Conservation (phyloP, 164 flowering plant genomes). For the Berberis thunbergii region DNA sequence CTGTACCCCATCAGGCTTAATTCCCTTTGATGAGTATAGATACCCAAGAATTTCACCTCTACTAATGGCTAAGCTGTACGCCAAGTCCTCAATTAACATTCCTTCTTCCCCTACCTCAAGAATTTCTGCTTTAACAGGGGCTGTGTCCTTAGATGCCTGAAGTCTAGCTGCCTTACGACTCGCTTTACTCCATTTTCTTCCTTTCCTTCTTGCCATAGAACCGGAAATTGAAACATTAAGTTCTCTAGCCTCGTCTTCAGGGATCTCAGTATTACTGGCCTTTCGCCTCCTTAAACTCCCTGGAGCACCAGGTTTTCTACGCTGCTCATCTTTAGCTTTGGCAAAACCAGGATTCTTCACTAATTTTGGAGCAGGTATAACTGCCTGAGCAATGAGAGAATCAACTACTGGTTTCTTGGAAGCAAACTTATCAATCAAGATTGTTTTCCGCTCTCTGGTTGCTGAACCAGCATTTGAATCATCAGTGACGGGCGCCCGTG, state of each 20-base stretch:
- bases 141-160: conserved; percentile 75
- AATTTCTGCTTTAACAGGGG: conserved; percentile 84
- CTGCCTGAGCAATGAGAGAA: conserved; percentile 53
- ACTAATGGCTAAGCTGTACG: conserved; percentile 59
- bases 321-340: conserved; percentile 54
- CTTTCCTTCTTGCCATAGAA: conserved; percentile 44
- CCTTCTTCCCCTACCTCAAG: conserved; percentile 88
- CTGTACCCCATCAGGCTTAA: conserved; percentile 72
- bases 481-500: conserved; percentile 24
- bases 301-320: conserved; percentile 42
- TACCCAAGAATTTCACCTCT: conserved; percentile 82
- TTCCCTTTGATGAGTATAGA: conserved; percentile 58
- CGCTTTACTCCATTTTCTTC: conserved; percentile 88
- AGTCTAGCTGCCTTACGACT: conserved; percentile 80
- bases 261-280: conserved; percentile 27
- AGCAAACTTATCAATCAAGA: conserved; percentile 81
- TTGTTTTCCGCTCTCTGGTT: conserved; percentile 60
- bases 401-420: conserved; percentile 64
- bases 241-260: conserved; percentile 58
- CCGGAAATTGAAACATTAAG: conserved; percentile 57
- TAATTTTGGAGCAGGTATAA: conserved; percentile 58
- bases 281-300: conserved; percentile 49
- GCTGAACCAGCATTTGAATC: conserved; percentile 16
- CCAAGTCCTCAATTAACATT: conserved; percentile 75
- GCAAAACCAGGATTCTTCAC: conserved; percentile 37